phyloP scores from a whole-genome alignment of 78 protist species.

The Dictyostelium brefeldianum region DNA sequence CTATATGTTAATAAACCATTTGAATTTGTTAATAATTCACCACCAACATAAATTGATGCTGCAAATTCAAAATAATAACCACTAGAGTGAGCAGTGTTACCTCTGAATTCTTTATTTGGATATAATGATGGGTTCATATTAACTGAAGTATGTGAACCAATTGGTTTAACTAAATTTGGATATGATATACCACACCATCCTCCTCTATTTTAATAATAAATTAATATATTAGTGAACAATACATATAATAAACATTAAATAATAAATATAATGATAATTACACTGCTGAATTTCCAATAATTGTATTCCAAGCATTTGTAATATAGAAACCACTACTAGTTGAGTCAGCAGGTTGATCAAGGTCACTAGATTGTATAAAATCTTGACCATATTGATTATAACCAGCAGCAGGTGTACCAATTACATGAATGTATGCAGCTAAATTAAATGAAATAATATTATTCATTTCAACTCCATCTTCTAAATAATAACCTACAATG shows the following conservation, averaged over 20 bases:
- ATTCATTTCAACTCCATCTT: conserved; percentile 89
- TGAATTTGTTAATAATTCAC: conserved; percentile 65
- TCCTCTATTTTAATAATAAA: conserved; percentile 56
- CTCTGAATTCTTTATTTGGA: conserved; percentile 61
- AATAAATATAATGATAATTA: no score
- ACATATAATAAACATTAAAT: no score
- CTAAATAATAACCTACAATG: conserved; percentile 64
- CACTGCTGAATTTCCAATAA: background rate
- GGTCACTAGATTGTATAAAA: background rate
- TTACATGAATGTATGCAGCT: conserved; percentile 64
- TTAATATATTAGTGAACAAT: conserved; percentile 70
- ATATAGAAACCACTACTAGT: conserved; percentile 85
- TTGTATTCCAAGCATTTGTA: conserved; percentile 67
- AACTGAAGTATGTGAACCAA: no score
- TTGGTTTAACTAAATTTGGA: conserved; percentile 58
- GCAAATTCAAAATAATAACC: conserved; percentile 53
- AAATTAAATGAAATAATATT: conserved; percentile 71
- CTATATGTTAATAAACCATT: background rate
- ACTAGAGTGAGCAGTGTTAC: conserved; percentile 80
- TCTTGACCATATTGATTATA: conserved; percentile 37
- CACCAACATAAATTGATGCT: conserved; percentile 7
- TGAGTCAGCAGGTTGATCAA: conserved; percentile 60
- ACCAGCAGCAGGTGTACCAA: conserved; percentile 17
- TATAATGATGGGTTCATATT: conserved; percentile 31
- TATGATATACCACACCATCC: conserved; percentile 84